These are phyloP conservation scores for Primulina eburnea DNA, from an alignment of 257 asterid species.

Conservation along the genomic window DNA sequence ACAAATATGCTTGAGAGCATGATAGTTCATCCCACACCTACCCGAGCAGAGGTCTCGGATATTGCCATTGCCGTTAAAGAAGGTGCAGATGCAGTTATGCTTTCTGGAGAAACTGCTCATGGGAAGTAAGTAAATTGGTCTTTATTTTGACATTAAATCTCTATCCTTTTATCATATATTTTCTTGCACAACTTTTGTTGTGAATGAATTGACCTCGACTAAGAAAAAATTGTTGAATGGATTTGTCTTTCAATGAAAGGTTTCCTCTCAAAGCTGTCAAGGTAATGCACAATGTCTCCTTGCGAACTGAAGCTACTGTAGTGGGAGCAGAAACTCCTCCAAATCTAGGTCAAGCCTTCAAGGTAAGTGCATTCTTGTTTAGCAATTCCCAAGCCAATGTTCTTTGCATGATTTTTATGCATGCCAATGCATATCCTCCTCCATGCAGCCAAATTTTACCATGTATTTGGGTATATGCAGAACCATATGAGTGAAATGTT, in stretches of 20 bases:
- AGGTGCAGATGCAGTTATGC: slow-evolving; percentile 64
- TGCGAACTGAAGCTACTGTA: slow-evolving; percentile 55
- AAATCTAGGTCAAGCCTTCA: slow-evolving; percentile 83
- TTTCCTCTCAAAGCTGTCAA: slow-evolving; percentile 92
- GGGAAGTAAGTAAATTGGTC: slow-evolving; percentile 59
- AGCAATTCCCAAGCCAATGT: neutral
- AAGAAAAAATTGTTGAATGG: slow-evolving; percentile 31
- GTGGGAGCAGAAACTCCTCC: slow-evolving; percentile 43
- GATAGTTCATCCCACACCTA: slow-evolving; percentile 92
- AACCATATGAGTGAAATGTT: slow-evolving; percentile 98
- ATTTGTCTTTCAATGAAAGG: slow-evolving; percentile 31
- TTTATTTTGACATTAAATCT: slow-evolving; percentile 4
- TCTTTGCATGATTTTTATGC: neutral
- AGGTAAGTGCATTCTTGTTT: slow-evolving; percentile 46
- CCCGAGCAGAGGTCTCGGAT: slow-evolving; percentile 97
- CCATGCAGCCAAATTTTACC: slow-evolving; percentile 8
- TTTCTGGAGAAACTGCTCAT: slow-evolving; percentile 65
- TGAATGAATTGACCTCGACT: slow-evolving; percentile 2
- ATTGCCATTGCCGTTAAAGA: slow-evolving; percentile 58
- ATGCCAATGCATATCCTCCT: neutral
- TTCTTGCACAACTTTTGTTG: slow-evolving; percentile 6
- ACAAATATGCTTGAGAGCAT: slow-evolving; percentile 66
- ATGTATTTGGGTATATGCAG: slow-evolving; percentile 42
- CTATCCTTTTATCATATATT: slow-evolving; percentile 11
- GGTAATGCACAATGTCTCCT: slow-evolving; percentile 77